phyloP scores from a whole-genome alignment of 257 asterid species.

The Fraxinus quadrangulata region DNA sequence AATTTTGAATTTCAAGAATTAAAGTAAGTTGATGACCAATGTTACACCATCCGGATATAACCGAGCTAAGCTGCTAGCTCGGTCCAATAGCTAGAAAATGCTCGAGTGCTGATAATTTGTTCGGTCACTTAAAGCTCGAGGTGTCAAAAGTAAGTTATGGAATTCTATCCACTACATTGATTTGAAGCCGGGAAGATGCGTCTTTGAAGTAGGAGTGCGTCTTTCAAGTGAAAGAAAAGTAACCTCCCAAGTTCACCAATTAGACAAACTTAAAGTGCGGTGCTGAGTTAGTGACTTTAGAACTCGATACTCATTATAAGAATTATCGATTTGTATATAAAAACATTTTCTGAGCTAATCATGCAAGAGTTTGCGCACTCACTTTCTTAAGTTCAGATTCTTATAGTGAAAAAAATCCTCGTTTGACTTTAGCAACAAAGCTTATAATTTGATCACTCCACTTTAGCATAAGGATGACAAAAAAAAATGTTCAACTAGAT shows the following conservation, averaged over 20 bases:
- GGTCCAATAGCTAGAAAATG: neutral
- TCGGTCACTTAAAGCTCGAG: neutral
- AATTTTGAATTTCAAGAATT: no score
- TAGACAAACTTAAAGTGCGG: neutral
- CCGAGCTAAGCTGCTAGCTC: no score
- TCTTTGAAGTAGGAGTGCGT: neutral
- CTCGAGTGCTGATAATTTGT: neutral
- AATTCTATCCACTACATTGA: neutral
- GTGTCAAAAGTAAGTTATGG: neutral
- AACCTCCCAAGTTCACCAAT: neutral
- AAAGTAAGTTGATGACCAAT: no score
- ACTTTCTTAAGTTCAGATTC: neutral
- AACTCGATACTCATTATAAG: neutral
- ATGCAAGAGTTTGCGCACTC: neutral
- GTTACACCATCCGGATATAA: no score
- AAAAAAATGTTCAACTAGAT: no score
- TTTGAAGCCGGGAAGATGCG: neutral
- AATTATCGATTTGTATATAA: neutral
- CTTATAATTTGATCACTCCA: neutral
- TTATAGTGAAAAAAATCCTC: neutral
- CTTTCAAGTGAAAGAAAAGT: neutral
- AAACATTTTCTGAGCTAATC: neutral
- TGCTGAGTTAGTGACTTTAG: neutral
- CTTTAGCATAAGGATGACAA: neutral
- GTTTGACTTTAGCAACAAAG: neutral